Base-by-base conservation (phyloP, 2,329 filamentous ascomycete genomes). In the Penicillium freii region DNA sequence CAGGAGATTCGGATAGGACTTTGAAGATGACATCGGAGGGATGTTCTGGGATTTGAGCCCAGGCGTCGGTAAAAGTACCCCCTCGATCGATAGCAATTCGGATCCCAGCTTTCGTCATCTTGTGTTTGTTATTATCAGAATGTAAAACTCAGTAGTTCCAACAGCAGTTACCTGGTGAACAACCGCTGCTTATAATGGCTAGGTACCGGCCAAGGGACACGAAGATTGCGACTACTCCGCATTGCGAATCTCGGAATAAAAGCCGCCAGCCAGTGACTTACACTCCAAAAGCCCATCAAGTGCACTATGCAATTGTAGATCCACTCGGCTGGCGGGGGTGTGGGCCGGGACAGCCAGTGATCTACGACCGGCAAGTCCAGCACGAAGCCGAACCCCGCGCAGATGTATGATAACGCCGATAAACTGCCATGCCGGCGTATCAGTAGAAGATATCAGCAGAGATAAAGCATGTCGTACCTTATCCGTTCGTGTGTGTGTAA, bases 51-150 rank as follows among this genome's bases (percentile, higher is more conserved):
- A 69, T 60, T 50, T 64, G 60, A 13, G 66, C 69, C 34, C 63
- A 59, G 21, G 66, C 62, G 49, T 72, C 70, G 7, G 69, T 71
- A 49, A 72, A 71, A 5, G 70, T 72, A 13, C 69, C 70, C 1
- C 67, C 67, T 21, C 67, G 51, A 33, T 70, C 68, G 29, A 57
- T 53, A 19, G 34, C 27, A 29, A 56, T 40, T 3, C 34, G 34
- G 34, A 36, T 36, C 3, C 34, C 34, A 36, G 34, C 34, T 36
- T 36, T 36, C 15, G 34, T 36, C 34, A 36, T 36, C 15, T 36
- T 36, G 34, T 36, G 15, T 36, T n/a, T 4, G 34, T n/a, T n/a
- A 3, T 9, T 36, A 17, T n/a, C 15, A 17, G 34, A 3, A 36
- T 36, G 6, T 36, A 36, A 36, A n/a, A n/a, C 7, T 34, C 33